Evolutionary conservation across 2,329 filamentous ascomycete genomes (phyloP), one percentile per base, ranked within the genome.

Genomic region (Colletotrichum abscissum): DNA sequence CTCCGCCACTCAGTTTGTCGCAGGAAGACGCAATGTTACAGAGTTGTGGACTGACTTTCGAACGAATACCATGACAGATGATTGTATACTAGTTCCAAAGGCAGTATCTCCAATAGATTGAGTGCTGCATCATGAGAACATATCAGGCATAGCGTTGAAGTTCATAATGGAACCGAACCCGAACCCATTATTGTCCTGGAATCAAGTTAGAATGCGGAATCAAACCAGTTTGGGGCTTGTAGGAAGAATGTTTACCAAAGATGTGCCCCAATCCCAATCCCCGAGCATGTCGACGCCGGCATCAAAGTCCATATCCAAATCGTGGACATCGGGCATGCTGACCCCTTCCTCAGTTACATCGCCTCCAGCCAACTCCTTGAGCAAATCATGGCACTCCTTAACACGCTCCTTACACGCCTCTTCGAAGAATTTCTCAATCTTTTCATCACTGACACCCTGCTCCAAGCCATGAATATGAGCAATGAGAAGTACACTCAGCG

Each of bases 401-500:
- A 79, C 75, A 5, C 78, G 78, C 57, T 77, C 79, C 9, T 64
- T 76, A 35, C 78, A 76, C 11, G 67, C 77, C 68, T 76, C 69
- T 24, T 82, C 63, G 19, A 86, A 79, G 9, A 76, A 56, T 9
- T 78, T 76, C 19, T 84, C 80, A 3, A 82, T 75, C 46, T 82
- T 79, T 4, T 79, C 77, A 14, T 80, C 75, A 2, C 76, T 68
- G 2, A 80, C 54, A 0, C 81, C 80, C 12, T 67, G 63, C 24
- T 79, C 80, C 5, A 86, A 75, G 1, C 80, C 81, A 30, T 84
- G 78, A 0, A 81, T 77, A n/a, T 86, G 81, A 3, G 79, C 76
- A 16, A 81, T 63, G 30, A 87, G 81, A 33, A 83, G 79, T 19
- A 76, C 75, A n/a, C 76, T 78, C n/a, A 80, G 68, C 30, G 80